Conservation (phyloP, 148 eudicot species). For the Rhododendron vialii region DNA sequence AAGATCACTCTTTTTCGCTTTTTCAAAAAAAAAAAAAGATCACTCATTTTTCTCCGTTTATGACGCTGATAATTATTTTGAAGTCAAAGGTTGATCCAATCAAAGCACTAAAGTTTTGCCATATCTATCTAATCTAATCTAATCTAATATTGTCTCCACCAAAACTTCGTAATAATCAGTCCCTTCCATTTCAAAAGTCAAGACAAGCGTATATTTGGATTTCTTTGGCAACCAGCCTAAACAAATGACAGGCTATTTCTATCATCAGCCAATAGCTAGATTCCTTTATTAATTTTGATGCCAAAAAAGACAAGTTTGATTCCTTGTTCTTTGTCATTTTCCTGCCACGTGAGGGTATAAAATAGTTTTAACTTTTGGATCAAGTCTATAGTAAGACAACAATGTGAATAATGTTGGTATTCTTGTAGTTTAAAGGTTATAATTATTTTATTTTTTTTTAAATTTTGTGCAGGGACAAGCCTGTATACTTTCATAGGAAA, state of each 20-base stretch:
- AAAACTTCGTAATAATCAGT: neutral
- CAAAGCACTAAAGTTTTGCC: no score
- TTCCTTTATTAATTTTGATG: neutral
- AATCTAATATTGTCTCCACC: neutral
- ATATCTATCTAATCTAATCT: no score
- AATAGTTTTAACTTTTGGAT: neutral
- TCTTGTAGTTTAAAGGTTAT: no score
- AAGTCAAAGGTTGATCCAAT: no score
- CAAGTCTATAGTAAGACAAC: neutral
- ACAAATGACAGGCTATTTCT: neutral
- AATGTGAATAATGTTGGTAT: neutral
- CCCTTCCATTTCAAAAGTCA: neutral
- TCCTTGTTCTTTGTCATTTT: neutral
- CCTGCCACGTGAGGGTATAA: neutral
- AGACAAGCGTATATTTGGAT: neutral
- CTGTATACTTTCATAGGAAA: no score
- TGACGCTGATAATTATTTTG: no score
- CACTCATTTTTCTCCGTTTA: no score
- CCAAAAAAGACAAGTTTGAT: neutral
- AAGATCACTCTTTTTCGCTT: no score
- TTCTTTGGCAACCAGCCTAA: neutral
- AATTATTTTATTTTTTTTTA: no score
- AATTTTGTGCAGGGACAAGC: no score
- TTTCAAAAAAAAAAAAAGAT: no score
- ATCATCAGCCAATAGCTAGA: neutral